phyloP scores from a whole-genome alignment of 148 eudicot genomes.

The Diospyros kaki region DNA sequence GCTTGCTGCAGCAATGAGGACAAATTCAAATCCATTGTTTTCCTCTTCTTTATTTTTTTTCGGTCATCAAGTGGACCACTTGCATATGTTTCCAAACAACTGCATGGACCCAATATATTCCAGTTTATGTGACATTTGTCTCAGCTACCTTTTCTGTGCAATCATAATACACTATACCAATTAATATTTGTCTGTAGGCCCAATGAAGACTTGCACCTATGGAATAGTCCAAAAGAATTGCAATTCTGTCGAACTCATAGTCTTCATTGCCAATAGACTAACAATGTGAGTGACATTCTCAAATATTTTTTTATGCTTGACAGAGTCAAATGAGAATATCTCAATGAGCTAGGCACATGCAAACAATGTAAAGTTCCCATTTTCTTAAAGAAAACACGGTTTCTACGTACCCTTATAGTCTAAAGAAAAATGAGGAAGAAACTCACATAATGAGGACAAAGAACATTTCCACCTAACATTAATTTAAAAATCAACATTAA shows the following conservation, averaged over 20 bases:
- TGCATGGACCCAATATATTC: neutral
- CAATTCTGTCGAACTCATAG: neutral
- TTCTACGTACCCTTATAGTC: neutral
- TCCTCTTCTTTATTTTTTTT: neutral
- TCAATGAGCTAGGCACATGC: neutral
- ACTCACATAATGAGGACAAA: neutral
- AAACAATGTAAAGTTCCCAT: neutral
- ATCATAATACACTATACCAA: neutral
- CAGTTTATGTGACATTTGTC: too few relatives aligned
- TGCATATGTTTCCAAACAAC: neutral
- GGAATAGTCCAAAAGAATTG: neutral
- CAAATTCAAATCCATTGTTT: neutral
- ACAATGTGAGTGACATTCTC: neutral
- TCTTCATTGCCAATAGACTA: neutral
- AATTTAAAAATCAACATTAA: neutral
- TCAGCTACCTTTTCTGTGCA: neutral
- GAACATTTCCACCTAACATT: neutral
- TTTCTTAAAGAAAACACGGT: neutral
- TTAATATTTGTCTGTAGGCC: neutral
- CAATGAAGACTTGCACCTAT: constrained; percentile 1
- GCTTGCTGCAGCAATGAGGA: neutral
- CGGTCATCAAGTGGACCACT: neutral
- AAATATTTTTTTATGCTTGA: neutral
- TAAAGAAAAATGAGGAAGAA: neutral
- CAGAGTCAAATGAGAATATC: neutral